Conservation (phyloP, 495 filamentous ascomycete genomes). For the Penicillium pulvis region DNA sequence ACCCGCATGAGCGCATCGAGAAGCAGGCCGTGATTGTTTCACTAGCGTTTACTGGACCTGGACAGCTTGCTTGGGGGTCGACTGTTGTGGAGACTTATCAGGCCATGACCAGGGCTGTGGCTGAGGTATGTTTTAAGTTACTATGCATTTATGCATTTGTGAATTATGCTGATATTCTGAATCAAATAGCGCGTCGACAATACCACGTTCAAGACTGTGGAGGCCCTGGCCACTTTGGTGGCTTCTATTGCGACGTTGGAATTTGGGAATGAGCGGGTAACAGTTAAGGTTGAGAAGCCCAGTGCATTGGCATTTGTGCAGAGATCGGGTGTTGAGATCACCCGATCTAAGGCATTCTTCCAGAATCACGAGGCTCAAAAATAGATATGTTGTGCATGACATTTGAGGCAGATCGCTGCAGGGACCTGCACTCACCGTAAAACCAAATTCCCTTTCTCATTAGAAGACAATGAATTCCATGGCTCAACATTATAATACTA, state of each 20-base stretch:
- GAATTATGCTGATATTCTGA: neutral
- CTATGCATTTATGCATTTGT: constrained; percentile 5
- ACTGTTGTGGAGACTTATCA: constrained; percentile 47
- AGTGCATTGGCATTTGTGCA: constrained; percentile 59
- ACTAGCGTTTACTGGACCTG: constrained; percentile 47
- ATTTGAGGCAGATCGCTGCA: constrained; percentile 1
- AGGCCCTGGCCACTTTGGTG: constrained; percentile 56
- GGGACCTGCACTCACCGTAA: neutral
- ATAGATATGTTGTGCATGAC: constrained; percentile 11
- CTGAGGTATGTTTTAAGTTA: constrained; percentile 38
- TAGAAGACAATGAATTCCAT: neutral
- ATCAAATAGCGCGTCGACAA: constrained; percentile 49
- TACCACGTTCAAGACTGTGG: constrained; percentile 58
- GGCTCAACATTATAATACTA: neutral
- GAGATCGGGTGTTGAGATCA: constrained; percentile 59
- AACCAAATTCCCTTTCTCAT: neutral
- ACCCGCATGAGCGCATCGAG: constrained; percentile 59
- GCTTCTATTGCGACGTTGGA: constrained; percentile 54
- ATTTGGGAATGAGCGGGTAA: constrained; percentile 53
- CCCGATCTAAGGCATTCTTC: constrained; percentile 52
- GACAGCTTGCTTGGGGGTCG: constrained; percentile 43
- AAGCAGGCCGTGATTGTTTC: constrained; percentile 58
- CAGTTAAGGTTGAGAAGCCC: constrained; percentile 58
- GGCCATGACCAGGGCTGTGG: constrained; percentile 45
- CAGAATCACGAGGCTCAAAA: constrained; percentile 24